Evolutionary conservation across 2,329 filamentous ascomycete species (phyloP), one percentile per base, ranked within the genome.

Genomic region (Ilyonectria destructans): DNA sequence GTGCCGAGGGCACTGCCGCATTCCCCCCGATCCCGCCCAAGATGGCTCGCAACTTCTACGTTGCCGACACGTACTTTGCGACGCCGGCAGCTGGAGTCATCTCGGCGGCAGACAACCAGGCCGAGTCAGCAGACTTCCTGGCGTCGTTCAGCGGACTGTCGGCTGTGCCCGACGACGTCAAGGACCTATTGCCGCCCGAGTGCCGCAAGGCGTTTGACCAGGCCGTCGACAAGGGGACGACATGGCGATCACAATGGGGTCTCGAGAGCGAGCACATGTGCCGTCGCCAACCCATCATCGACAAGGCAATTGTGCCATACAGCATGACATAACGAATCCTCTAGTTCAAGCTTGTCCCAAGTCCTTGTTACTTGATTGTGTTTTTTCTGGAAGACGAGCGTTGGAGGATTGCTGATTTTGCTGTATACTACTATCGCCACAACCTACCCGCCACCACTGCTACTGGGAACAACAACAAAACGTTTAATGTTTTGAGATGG

Each of bases 221-320:
- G 60, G 91, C 93, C 3, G 84, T 90, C 58, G 82, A 82, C 12
- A 85, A 87, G 62, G 93, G 97, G 80, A 80, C 82, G 68, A 82
- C 87, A 61, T 98, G 95, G 93, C 93, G 93, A 79, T 84, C 81
- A 35, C 87, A 86, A 70, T 97, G 95, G 94, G 88, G 88, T 17
- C 86, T 88, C 6, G 95, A 98, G 81, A 85, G 80, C 40, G 81
- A 86, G 10, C 88, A 89, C 65, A 84, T 82, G 67, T 83, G 85
- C 45, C 83, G 89, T 61, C 81, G 85, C 55, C 78, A 83, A 56
- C 89, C 89, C 1, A 78, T 86, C 46, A 90, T 92, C 68, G 89
- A 92, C 80, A 91, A 91, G 80, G 88, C 89, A 2, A 87, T 90
- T 73, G 88, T 91, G 63, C 87, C 89, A 15, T 90, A 88, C 72